These are phyloP conservation scores for Neofusicoccum sp. DNA, from an alignment of 2,329 filamentous ascomycete genomes.

Conservation along the genomic window DNA sequence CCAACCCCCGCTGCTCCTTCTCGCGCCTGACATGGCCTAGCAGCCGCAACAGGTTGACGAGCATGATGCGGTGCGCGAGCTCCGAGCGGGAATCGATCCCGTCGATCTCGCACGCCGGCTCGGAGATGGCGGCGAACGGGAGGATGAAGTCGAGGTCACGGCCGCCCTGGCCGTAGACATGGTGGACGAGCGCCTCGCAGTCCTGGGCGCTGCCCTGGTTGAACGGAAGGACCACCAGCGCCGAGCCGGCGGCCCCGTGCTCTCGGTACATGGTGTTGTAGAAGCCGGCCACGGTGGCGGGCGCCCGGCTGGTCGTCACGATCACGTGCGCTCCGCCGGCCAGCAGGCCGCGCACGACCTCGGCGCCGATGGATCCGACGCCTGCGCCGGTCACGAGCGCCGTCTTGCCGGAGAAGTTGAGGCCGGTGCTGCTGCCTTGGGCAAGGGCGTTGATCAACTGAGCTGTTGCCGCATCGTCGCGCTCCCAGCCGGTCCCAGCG, in stretches of 20 bases:
- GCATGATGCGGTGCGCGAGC: constrained; percentile 45
- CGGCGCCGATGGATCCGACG: constrained; percentile 38
- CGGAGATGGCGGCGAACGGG: constrained; percentile 47
- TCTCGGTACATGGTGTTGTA: constrained; percentile 41
- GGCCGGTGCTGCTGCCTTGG: not conserved
- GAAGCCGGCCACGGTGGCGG: constrained; percentile 31
- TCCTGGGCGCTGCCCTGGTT: constrained; percentile 48
- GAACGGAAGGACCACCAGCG: constrained; percentile 42
- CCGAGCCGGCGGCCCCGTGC: constrained; percentile 37
- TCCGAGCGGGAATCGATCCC: constrained; percentile 39
- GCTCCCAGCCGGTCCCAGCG: not conserved
- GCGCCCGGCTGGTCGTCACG: constrained; percentile 42
- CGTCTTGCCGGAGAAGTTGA: constrained; percentile 32
- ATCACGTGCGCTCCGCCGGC: constrained; percentile 42
- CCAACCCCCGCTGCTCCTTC: constrained; percentile 34
- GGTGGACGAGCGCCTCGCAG: constrained; percentile 37
- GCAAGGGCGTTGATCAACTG: not conserved
- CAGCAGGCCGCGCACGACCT: constrained; percentile 37
- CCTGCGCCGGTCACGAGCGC: constrained; percentile 44
- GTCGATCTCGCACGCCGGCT: constrained; percentile 41
- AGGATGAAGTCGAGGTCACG: constrained; percentile 42
- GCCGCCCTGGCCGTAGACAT: constrained; percentile 39
- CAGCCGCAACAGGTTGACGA: constrained; percentile 44
- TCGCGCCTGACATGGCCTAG: constrained; percentile 38
- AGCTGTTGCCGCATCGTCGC: not conserved